These are phyloP conservation scores for Fusarium falciforme DNA, from an alignment of 2,329 filamentous ascomycete genomes.

Conservation along the genomic window DNA sequence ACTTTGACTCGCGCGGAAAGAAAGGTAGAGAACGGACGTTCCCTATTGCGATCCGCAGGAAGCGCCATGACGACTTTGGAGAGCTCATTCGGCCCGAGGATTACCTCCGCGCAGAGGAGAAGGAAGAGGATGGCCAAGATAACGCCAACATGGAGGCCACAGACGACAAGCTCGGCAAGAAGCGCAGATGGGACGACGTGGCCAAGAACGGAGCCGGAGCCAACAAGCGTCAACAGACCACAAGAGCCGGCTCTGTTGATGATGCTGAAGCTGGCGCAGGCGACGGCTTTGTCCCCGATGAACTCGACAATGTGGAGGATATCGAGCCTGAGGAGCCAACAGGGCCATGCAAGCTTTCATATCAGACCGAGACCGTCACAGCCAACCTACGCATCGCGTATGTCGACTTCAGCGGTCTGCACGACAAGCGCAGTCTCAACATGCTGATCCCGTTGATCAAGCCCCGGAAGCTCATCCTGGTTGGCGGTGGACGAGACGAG, in stretches of 20 bases:
- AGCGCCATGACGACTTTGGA: constrained; percentile 89
- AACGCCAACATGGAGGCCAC: constrained; percentile 50
- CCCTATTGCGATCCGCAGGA: constrained; percentile 83
- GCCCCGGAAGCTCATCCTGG: constrained; percentile 93
- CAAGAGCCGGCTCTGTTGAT: constrained; percentile 57
- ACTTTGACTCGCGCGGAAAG: constrained; percentile 91
- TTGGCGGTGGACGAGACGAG: constrained; percentile 83
- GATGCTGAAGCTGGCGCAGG: constrained; percentile 54
- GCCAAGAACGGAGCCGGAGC: constrained; percentile 50
- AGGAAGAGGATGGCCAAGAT: constrained; percentile 78
- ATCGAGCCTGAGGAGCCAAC: constrained; percentile 60
- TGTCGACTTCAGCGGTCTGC: constrained; percentile 91
- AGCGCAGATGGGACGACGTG: constrained; percentile 90
- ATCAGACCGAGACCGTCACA: constrained; percentile 71
- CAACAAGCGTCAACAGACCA: constrained; percentile 70
- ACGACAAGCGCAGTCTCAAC: constrained; percentile 92
- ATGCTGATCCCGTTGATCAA: constrained; percentile 96
- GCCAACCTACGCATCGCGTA: constrained; percentile 83
- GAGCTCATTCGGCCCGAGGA: constrained; percentile 95
- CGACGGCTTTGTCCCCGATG: constrained; percentile 60
- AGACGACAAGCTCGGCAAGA: constrained; percentile 82
- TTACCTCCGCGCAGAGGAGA: constrained; percentile 91
- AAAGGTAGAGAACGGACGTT: constrained; percentile 94
- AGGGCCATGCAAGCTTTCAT: constrained; percentile 81
- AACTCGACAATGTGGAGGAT: constrained; percentile 70